Evolutionary conservation across 148 eudicot species (phyloP).

Genomic region (Chenopodium album): DNA sequence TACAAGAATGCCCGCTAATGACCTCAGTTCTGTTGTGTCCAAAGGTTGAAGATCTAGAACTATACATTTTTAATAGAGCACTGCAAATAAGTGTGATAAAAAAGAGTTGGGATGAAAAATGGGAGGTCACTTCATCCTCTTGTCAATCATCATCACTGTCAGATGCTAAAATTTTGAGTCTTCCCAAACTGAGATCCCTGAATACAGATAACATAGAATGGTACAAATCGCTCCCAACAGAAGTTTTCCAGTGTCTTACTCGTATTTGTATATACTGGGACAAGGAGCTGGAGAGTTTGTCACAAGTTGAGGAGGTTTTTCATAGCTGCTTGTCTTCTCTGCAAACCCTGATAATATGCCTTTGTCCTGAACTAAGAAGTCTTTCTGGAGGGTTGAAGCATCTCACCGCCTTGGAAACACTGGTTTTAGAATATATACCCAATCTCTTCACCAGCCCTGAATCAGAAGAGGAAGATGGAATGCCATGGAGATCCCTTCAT

Average conservation of each 20-base stretch:
- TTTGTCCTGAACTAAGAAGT: neutral
- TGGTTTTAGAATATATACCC: neutral
- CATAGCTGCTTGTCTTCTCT: constrained; percentile 17
- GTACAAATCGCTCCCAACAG: constrained; percentile 12
- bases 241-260: constrained; percentile 12
- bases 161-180: neutral
- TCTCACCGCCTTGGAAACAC: constrained; percentile 15
- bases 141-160: neutral
- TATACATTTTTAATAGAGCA: neutral
- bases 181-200: constrained; percentile 2
- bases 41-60: neutral
- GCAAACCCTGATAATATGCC: neutral
- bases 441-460: neutral
- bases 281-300: constrained; percentile 16
- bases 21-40: constrained; percentile 13
- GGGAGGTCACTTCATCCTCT: neutral
- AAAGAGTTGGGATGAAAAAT: neutral
- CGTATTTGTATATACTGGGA: constrained; percentile 1
- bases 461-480: constrained; percentile 3
- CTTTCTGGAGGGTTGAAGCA: constrained; percentile 20
- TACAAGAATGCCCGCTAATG: constrained; percentile 15
- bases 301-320: constrained; percentile 15
- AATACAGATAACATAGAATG: constrained; percentile 4
- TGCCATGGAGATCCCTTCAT: constrained; percentile 13
- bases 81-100: constrained; percentile 6